Evolutionary conservation across 176 grass and related monocot species (phyloP), one percentile per base, ranked within the genome.

Genomic region (Avena sativa): DNA sequence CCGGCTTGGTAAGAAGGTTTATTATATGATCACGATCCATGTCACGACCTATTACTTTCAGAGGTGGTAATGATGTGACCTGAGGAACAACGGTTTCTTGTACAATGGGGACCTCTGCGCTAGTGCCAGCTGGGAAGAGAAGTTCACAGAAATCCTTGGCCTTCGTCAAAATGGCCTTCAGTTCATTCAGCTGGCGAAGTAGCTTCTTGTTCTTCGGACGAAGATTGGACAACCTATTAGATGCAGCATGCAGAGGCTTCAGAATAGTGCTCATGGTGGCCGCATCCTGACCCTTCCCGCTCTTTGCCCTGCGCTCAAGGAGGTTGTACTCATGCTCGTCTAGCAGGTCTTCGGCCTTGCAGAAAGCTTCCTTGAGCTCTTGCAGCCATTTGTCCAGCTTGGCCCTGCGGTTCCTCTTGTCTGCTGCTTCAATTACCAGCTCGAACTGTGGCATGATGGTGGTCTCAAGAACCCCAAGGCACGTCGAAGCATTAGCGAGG

Each of bases 281-380:
- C 4, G 9, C 2, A 72, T 21, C 2, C 3, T 2, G 6, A 12
- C 1, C 2, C 43, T 48, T 73, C 19, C 43, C 4, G 2, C 43
- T 47, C 15, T 71, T 26, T 43, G 65, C 76, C 28, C 71, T 23
- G 26, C 57, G 6, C 28, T 71, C 15, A 3, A 81, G 50, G 57
- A 81, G 63, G 7, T 49, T 19, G 85, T 50, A 87, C 19, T 81
- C 55, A 19, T 21, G 56, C 50, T 19, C 2, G 8, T 81, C 75
- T 0, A 86, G 9, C 8, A 79, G 2, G 65, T 86, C 84, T 21
- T 81, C 85, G 0, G 84, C 59, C 2, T 46, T 70, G 30, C 43
- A 86, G 4, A 86, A 32, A 21, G 73, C 40, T n/a, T 79, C 60
- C 34, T 86, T 70, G 48, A 86, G 75, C 11, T 53, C 49, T 1